phyloP scores from a whole-genome alignment of 352 stramenopile genomes.

The Globisporangium lucens region DNA sequence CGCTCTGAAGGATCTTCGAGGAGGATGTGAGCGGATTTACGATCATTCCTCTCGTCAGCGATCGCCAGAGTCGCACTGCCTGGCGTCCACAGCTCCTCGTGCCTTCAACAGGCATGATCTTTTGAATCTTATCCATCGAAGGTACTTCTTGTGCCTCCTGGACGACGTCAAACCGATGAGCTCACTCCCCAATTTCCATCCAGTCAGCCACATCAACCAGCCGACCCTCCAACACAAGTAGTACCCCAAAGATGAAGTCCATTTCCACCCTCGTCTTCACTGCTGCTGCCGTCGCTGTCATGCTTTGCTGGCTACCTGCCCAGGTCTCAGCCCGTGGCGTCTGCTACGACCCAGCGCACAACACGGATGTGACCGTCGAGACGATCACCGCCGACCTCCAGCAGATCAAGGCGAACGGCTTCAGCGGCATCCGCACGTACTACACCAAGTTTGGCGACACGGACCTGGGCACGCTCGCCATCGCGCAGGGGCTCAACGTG shows the following conservation, averaged over 20 bases:
- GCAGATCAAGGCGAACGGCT: constrained; percentile 41
- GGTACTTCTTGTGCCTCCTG: not conserved
- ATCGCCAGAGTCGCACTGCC: constrained; percentile 5
- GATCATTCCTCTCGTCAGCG: not conserved
- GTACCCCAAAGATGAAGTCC: constrained; percentile 27
- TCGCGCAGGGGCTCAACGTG: constrained; percentile 43
- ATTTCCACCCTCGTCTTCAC: constrained; percentile 19
- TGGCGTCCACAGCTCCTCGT: not conserved
- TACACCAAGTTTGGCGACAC: constrained; percentile 38
- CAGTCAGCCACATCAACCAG: constrained; percentile 17
- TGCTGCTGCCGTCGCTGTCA: constrained; percentile 5
- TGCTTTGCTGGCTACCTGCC: not conserved
- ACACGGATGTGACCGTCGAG: constrained; percentile 28
- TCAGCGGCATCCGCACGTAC: constrained; percentile 48
- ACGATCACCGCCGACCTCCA: constrained; percentile 44
- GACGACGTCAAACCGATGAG: not conserved
- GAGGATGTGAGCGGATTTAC: constrained; percentile 2
- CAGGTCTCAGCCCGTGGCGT: constrained; percentile 25
- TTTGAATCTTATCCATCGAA: not conserved
- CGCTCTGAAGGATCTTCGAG: constrained; percentile 3
- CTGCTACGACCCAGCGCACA: constrained; percentile 48
- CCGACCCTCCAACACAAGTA: not conserved
- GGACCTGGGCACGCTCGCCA: constrained; percentile 40
- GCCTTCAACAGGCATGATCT: not conserved
- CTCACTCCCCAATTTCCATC: constrained; percentile 34